These are phyloP conservation scores for Fusarium sp. DNA, from an alignment of 2,329 filamentous ascomycete genomes.

Conservation along the genomic window DNA sequence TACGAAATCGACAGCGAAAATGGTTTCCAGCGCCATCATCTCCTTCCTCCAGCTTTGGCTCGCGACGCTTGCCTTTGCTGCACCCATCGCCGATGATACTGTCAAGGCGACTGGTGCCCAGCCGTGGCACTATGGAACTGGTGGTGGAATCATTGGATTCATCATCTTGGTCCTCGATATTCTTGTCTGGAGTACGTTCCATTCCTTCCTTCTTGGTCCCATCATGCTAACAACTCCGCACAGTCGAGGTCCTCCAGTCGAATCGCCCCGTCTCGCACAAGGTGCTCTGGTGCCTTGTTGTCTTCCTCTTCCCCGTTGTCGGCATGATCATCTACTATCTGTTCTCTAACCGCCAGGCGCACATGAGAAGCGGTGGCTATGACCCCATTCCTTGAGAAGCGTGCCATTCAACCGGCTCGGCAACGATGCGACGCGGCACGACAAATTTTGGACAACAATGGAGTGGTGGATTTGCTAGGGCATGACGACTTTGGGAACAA, in stretches of 20 bases:
- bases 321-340: conserved; percentile 75
- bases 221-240: background rate
- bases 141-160: conserved; percentile 73
- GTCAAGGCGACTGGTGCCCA: conserved; percentile 57
- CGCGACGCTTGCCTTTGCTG: conserved; percentile 65
- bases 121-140: conserved; percentile 72
- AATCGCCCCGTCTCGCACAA: conserved; percentile 71
- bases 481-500: accelerated
- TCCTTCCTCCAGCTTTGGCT: conserved; percentile 54
- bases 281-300: conserved; percentile 73
- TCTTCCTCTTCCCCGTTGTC: conserved; percentile 75
- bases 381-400: conserved; percentile 56
- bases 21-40: conserved; percentile 36
- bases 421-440: no score
- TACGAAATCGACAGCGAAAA: background rate
- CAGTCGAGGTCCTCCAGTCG: conserved; percentile 76
- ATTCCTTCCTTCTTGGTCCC: conserved; percentile 18
- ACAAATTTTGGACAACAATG: background rate
- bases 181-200: conserved; percentile 71
- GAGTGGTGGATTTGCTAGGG: background rate
- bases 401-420: background rate
- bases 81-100: conserved; percentile 52
- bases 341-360: conserved; percentile 72
- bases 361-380: conserved; percentile 68
- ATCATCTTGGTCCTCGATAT: conserved; percentile 74